Base-by-base conservation (phyloP, 2,329 filamentous ascomycete genomes). In the Fusarium sp. region DNA sequence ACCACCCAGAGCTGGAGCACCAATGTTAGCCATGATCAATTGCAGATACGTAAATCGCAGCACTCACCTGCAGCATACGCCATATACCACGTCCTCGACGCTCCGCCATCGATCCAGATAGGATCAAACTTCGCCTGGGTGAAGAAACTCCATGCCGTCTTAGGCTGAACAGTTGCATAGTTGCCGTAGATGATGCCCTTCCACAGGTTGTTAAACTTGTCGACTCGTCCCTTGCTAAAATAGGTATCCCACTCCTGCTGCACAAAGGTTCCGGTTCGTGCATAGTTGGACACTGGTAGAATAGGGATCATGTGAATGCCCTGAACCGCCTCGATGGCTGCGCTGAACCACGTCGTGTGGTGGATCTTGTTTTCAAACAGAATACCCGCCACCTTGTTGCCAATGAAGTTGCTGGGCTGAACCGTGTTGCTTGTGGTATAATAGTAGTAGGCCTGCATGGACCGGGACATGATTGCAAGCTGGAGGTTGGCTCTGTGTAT, bases 281-380 rank as follows among this genome's bases (percentile, higher is more conserved):
- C 86, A 57, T 91, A 85, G 6, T 88, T 81, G 2, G 89, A 89
- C 52, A 84, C 81, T 3, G 92, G 88, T 46, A 89, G 81, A 41
- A 93, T 78, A 1, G 92, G 92, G 28, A 94, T 82, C 91, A 95
- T 94, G 78, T 95, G 91, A 68, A 94, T 93, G 55, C 91, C 90
- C 70, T 86, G 79, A 59, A 96, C 85, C 68, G 87, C 91, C 76
- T 94, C 89, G 11, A 86, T 83, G 54, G 88, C 86, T 46, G 79
- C 75, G 41, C 92, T 91, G 71, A 97, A 97, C 78, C 92, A 97
- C 1, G 94, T 97, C 4, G 91, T 90, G 76, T 97, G 92, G 74
- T 98, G 92, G 50, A 93, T 85, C 78, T 98, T 98, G 80, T 97
- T 97, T 78, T 98, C 94, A 71, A 97, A 98, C 8, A 96, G 74